phyloP scores from a whole-genome alignment of 192 early-diverging fungal genomes.

The Physocladia obscura region DNA sequence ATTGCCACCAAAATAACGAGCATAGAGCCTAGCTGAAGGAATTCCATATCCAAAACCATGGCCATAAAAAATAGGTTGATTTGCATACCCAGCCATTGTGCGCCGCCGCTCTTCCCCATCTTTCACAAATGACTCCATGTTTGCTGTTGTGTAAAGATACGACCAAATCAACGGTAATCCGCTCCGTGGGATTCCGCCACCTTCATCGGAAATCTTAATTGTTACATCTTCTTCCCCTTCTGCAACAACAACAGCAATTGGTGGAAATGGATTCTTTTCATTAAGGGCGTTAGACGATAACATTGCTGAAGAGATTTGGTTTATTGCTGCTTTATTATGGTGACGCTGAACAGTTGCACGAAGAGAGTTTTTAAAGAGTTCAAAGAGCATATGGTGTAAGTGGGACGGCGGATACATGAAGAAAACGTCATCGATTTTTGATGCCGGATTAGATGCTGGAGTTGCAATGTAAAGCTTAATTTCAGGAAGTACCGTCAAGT shows the following conservation, averaged over 20 bases:
- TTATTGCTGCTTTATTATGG: conserved; percentile 66
- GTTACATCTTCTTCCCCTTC: conserved; percentile 80
- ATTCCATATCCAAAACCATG: conserved; percentile 93
- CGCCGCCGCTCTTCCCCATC: background rate
- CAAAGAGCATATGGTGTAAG: conserved; percentile 96
- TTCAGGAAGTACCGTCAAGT: conserved; percentile 68
- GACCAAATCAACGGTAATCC: conserved; percentile 91
- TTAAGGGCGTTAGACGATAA: background rate
- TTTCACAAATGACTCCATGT: conserved; percentile 20
- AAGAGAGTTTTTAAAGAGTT: conserved; percentile 94
- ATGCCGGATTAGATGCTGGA: background rate
- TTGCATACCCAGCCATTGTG: background rate
- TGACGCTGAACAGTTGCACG: conserved; percentile 90
- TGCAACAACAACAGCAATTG: conserved; percentile 87
- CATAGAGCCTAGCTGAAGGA: conserved; percentile 83
- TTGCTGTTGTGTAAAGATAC: conserved; percentile 75
- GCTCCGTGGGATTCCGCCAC: conserved; percentile 87
- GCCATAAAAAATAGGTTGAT: background rate
- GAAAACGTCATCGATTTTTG: conserved; percentile 61
- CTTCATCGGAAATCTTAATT: conserved; percentile 95
- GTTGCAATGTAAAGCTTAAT: conserved; percentile 51
- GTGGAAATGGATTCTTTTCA: conserved; percentile 49
- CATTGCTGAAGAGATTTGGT: background rate
- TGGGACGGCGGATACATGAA: conserved; percentile 98
- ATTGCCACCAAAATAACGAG: conserved; percentile 95